Evolutionary conservation across 1,284 basidiomycete species (phyloP), one percentile per base, ranked within the genome.

Genomic region (Rhodotorula sp.): DNA sequence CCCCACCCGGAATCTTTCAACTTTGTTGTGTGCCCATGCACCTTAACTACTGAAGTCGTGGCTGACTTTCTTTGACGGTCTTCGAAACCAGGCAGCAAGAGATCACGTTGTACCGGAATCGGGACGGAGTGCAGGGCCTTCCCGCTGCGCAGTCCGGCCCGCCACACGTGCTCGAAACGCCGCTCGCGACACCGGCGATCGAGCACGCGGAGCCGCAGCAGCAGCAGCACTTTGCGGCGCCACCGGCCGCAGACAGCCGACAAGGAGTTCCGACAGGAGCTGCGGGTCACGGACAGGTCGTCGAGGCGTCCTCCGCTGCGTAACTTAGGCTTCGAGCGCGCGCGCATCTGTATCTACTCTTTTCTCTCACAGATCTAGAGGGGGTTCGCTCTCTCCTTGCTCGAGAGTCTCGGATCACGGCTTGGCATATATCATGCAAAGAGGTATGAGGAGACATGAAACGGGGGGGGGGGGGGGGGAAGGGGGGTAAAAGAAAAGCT

Each of bases 91-190:
- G 74, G 56, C 79, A 80, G 64, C 78, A 79, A 62, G 79, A 80
- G 60, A 78, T 80, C 47, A 80, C 79, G 14, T 71, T 79, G 23
- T 79, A 70, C 58, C 71, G 78, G 38, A 68, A 70, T 48, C 66
- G 60, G 16, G 60, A 67, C 2, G 62, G 62, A 19, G 54, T 63
- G 56, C 63, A 67, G 21, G 48, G 45, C 47, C 21, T 47, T 19
- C 60, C 66, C 21, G 26, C 66, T 45, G 28, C 31, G n/a, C 47
- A 47, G 4, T 15, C 54, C 28, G 26, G 28, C 12, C 28, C 26
- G 54, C 23, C 23, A 3, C 54, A 55, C 38, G 38, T 43, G 54
- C 54, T 55, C 54, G 28, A 55, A 31, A 28, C 54, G n/a, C 54
- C 54, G 12, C 26, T 28, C n/a, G 26, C n/a, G n/a, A 55, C 54